These are phyloP conservation scores for Beta vulgaris DNA, from an alignment of 148 eudicot genomes.

Conservation along the genomic window DNA sequence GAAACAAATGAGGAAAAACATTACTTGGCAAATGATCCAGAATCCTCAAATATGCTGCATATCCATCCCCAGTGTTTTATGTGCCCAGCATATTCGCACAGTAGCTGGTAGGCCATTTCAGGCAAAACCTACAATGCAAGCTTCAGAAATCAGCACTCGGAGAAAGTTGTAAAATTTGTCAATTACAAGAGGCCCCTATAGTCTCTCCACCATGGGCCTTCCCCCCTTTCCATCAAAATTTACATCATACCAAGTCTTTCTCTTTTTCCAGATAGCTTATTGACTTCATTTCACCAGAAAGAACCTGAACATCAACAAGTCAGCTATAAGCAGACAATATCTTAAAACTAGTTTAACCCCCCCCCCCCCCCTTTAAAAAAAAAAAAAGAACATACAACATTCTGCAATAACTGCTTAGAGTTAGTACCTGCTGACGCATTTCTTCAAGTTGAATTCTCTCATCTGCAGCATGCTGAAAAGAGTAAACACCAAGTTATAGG, in stretches of 20 bases:
- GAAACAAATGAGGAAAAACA: not conserved
- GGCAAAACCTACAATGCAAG: constrained; percentile 61
- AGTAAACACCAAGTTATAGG: constrained; percentile 15
- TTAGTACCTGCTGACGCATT: constrained; percentile 71
- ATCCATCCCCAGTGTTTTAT: constrained; percentile 94
- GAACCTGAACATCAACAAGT: constrained; percentile 46
- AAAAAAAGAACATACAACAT: not conserved
- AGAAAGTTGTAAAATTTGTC: not conserved
- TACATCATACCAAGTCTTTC: constrained; percentile 63
- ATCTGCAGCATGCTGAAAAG: constrained; percentile 95
- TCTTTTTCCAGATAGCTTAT: constrained; percentile 73
- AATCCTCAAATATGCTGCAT: constrained; percentile 65
- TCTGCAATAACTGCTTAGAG: not conserved
- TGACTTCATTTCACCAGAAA: constrained; percentile 75
- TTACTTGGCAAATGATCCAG: constrained; percentile 79
- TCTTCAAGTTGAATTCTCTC: constrained; percentile 96
- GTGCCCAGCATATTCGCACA: constrained; percentile 72
- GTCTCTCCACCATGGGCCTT: not conserved
- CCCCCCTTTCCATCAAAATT: not conserved
- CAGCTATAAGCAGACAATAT: not conserved
- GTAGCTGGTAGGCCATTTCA: constrained; percentile 73
- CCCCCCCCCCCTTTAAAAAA: not conserved
- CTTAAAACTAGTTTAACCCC: not conserved
- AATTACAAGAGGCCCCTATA: not conserved
- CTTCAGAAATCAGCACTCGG: constrained; percentile 1